Conservation (phyloP, 345 rosid genomes). For the Pistacia atlantica region DNA sequence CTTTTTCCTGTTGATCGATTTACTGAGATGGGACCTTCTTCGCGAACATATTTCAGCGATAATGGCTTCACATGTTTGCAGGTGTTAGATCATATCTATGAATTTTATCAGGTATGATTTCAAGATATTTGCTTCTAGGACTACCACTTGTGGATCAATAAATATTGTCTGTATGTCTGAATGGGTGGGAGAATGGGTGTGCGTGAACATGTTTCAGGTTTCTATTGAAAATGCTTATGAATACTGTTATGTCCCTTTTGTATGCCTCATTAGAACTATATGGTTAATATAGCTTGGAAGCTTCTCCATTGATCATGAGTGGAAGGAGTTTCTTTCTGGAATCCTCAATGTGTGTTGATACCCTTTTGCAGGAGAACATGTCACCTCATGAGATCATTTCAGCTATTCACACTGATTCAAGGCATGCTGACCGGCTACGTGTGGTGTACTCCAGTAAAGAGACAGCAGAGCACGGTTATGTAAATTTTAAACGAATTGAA, state of each 20-base stretch:
- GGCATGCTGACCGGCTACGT: constrained; percentile 83
- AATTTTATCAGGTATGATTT: constrained; percentile 80
- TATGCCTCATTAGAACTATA: no score
- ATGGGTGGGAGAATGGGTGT: neutral
- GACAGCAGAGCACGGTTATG: constrained; percentile 41
- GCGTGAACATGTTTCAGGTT: neutral
- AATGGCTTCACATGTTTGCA: constrained; percentile 78
- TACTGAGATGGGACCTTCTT: constrained; percentile 92
- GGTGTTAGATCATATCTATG: constrained; percentile 68
- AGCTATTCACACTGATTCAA: constrained; percentile 85
- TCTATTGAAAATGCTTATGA: no score
- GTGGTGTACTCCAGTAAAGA: constrained; percentile 62
- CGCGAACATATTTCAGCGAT: constrained; percentile 78
- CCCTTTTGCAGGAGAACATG: constrained; percentile 66
- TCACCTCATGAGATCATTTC: constrained; percentile 59
- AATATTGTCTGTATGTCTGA: neutral
- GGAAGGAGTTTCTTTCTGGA: neutral
- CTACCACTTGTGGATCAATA: neutral
- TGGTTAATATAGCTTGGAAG: neutral
- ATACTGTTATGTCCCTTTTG: no score
- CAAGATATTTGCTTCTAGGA: neutral
- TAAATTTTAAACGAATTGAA: constrained; percentile 64
- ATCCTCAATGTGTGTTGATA: neutral
- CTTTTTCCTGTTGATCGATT: constrained; percentile 83
- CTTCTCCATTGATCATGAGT: neutral